Base-by-base conservation (phyloP, 2,329 filamentous ascomycete genomes). In the Nothophoma quercina region DNA sequence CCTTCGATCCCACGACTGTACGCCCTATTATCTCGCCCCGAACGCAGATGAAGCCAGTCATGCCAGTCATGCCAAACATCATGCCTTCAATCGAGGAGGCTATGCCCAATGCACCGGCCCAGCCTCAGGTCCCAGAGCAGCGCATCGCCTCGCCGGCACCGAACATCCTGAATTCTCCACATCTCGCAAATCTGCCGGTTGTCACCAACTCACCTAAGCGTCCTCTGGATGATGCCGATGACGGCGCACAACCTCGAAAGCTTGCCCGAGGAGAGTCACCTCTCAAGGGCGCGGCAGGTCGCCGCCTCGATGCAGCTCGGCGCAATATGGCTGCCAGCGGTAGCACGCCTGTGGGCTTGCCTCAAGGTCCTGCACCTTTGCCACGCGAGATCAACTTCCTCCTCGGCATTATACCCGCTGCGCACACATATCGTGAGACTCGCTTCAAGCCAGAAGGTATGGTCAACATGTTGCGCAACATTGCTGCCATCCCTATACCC, bases 221-320 rank as follows among this genome's bases (percentile, higher is more conserved):
- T 7, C 73, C 76, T 1, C 75, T 78, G 22, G 75, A 78, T 26
- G 73, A 75, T 3, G 90, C 93, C 52, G 92, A 96, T 32, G 81
- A 81, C 6, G 88, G 91, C 29, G 87, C 88, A 60, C 88, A 90
- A 16, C 91, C 92, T 1, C 90, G 93, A 63, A 97, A 98, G 73
- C 83, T 97, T 43, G 85, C 88, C 40, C 87, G 96, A 35, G 93
- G 89, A n/a, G 92, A 90, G 50, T 98, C 93, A 5, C 95, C 96
- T 0, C 82, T 98, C 29, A 99, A 98, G 72, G 91, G 91, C 12
- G 90, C 91, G 1, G 91, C 93, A 29, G 91, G 91, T 21, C 88
- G 93, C 49, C 88, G 93, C 28, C 81, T 96, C 18, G 91, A 95
- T 65, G 89, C 95, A 69, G 87, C 91, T 58, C 81, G 81, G 51